Evolutionary conservation across 805 yeast genomes (phyloP).

Genomic region (Starmerella potacharoeniae): DNA sequence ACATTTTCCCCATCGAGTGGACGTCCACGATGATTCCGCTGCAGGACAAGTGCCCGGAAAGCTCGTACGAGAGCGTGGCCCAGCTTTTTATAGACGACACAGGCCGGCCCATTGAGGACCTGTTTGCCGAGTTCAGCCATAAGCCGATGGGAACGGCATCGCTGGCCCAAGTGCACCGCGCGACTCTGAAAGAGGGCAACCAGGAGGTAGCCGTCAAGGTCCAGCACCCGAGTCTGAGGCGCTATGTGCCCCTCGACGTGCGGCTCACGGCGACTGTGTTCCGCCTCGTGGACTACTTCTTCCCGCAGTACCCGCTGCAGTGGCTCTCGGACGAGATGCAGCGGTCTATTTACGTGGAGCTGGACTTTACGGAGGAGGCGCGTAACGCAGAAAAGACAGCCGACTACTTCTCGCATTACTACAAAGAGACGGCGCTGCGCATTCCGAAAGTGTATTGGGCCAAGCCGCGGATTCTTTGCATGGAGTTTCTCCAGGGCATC

Average conservation of each 20-base stretch:
- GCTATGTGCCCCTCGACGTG: constrained; percentile 86
- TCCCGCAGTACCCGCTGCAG: constrained; percentile 85
- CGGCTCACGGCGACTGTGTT: constrained; percentile 68
- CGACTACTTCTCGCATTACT: constrained; percentile 48
- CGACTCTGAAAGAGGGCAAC: constrained; percentile 44
- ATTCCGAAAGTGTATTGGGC: constrained; percentile 66
- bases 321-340: constrained; percentile 96
- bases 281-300: constrained; percentile 56
- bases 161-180: constrained; percentile 89
- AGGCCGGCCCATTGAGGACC: constrained; percentile 46
- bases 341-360: constrained; percentile 75
- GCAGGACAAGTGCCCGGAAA: constrained; percentile 81
- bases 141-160: constrained; percentile 91
- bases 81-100: constrained; percentile 59
- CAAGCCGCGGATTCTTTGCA: constrained; percentile 57
- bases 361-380: constrained; percentile 82
- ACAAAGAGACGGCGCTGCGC: constrained; percentile 57
- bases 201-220: constrained; percentile 83
- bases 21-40: constrained; percentile 86
- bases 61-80: constrained; percentile 57
- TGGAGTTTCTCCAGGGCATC: constrained; percentile 79
- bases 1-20: constrained; percentile 87
- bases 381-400: constrained; percentile 62
- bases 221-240: constrained; percentile 80
- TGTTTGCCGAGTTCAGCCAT: constrained; percentile 55